These are phyloP conservation scores for Cucumis sativus DNA, from an alignment of 306 rosid species.

Conservation along the genomic window DNA sequence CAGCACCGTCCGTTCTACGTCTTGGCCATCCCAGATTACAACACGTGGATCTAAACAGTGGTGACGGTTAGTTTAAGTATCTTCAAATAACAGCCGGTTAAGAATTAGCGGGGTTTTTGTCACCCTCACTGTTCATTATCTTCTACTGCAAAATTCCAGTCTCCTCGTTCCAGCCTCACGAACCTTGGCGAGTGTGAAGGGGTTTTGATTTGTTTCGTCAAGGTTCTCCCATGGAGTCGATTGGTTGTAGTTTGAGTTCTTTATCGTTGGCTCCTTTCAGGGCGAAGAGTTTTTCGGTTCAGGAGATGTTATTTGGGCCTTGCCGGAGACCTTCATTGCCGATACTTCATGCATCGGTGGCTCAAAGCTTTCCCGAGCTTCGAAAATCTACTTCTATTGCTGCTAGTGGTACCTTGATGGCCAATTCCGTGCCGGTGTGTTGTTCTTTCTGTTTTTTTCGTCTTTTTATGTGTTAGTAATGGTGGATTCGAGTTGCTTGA, in stretches of 20 bases:
- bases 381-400: constrained; percentile 20
- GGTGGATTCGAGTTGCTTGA: background rate
- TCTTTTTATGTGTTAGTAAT: background rate
- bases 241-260: background rate
- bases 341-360: background rate
- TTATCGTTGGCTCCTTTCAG: background rate
- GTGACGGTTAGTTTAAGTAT: background rate
- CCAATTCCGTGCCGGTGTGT: constrained; percentile 49
- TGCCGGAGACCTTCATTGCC: constrained; percentile 7
- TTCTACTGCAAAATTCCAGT: background rate
- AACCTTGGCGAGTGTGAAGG: background rate
- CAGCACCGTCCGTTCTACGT: background rate
- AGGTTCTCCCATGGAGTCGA: background rate
- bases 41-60: background rate
- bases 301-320: constrained; percentile 13
- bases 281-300: background rate
- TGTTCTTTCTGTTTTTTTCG: background rate
- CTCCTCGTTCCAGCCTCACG: background rate
- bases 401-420: constrained; percentile 30
- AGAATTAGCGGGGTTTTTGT: background rate
- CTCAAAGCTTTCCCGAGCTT: constrained; percentile 20
- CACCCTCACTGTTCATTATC: background rate
- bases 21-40: background rate
- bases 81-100: background rate
- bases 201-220: background rate